A percentile compares a stretch with the other conserved stretches of the same genome.
phyloP scores from a whole-genome alignment of 2,329 filamentous ascomycete species.

The Fusarium torreyae region DNA sequence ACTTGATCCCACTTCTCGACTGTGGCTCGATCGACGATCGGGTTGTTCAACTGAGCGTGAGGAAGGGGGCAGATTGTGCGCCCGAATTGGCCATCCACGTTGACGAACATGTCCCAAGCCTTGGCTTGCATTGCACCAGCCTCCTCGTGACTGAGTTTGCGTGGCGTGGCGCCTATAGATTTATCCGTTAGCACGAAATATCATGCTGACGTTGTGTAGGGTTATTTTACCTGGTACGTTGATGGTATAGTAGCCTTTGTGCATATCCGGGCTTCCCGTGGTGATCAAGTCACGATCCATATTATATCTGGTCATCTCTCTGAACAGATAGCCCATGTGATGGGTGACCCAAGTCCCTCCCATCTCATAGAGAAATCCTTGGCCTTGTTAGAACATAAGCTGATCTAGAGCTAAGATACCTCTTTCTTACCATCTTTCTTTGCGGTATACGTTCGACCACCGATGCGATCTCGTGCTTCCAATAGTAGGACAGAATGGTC shows the following conservation, averaged over 20 bases:
- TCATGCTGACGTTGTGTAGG: background rate
- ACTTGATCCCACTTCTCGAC: conserved; percentile 46
- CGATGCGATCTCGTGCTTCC: conserved; percentile 59
- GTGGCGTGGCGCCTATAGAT: conserved; percentile 27
- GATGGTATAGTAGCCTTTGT: conserved; percentile 36
- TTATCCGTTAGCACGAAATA: conserved; percentile 1
- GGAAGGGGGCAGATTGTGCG: conserved; percentile 49
- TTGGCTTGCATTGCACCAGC: conserved; percentile 44
- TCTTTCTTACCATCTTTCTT: conserved; percentile 55
- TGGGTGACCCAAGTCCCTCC: conserved; percentile 61
- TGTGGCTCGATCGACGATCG: conserved; percentile 12
- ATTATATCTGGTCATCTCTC: conserved; percentile 60
- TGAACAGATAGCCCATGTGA: conserved; percentile 57
- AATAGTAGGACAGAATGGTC: conserved; percentile 50
- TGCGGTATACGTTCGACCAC: conserved; percentile 45
- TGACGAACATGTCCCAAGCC: conserved; percentile 48
- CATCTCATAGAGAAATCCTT: conserved; percentile 58
- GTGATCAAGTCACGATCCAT: conserved; percentile 49
- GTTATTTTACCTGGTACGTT: conserved; percentile 25
- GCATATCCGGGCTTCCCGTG: conserved; percentile 27
- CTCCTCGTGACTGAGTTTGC: conserved; percentile 48
- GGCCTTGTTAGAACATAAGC: background rate
- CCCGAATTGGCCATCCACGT: conserved; percentile 49
- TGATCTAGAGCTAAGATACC: too few relatives aligned
- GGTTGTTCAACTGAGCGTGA: conserved; percentile 30